Evolutionary conservation across 1,284 basidiomycete genomes (phyloP), one percentile per base, ranked within the genome.

Genomic region (Malassezia globosa): DNA sequence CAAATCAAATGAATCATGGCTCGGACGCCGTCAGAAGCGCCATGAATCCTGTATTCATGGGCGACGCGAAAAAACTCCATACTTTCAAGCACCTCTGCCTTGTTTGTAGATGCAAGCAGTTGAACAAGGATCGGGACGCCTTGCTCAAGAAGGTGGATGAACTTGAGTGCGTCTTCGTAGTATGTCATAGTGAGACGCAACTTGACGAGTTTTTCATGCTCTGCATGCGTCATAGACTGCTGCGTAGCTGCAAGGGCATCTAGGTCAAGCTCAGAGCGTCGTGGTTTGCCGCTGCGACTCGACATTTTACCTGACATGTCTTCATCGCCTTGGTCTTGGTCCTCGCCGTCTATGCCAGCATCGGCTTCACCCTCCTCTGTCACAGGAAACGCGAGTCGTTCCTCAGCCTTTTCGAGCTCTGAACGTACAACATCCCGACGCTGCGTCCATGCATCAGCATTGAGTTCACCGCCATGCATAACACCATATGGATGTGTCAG

Each of bases 1-100:
- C 94, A 97, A 63, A 99, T 87, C 29, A 99, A 77, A 73, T 97
- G 94, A 5, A 99, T 72, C 92, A 97, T 97, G 66, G 83, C 85
- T 75, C 85, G 88, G 64, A 99, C 83, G 1, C 89, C 89, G 11
- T 73, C 51, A 24, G 16, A 41, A 42, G 58, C 60, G 26, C 79
- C 79, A 18, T 81, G 77, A 46, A 96, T 79, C 62, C 85, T 78
- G 72, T 94, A 95, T 67, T 84, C 84, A 66, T 83, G 79, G 0
- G 85, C 81, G 7, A 85, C 79, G 45, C 83, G 79, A 79, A 92
- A 96, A 73, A 95, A 96, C 45, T 94, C 85, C 76, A 97, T 96
- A 8, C 85, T 80, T 72, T 96, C 92, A 54, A 96, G 76, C 0
- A 94, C 92, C 68, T 97, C 92, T 3, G 85, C 78, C 72, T 94